These are phyloP conservation scores for Phytophthora cactorum DNA, from an alignment of 352 stramenopile genomes.

Conservation along the genomic window DNA sequence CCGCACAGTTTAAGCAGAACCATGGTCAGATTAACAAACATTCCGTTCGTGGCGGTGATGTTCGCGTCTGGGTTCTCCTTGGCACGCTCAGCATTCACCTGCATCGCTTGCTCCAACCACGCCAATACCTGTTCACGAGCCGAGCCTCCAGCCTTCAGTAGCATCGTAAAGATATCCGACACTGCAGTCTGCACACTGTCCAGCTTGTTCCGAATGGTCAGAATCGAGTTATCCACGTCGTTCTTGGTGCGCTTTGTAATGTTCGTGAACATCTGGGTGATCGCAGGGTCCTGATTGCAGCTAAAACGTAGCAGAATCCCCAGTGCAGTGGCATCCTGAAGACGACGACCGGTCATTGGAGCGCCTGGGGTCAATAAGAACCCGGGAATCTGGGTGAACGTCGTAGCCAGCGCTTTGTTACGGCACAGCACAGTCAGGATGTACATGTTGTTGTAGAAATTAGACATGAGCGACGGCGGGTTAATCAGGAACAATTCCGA, in stretches of 20 bases:
- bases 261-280: conserved; percentile 86
- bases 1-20: conserved; percentile 79
- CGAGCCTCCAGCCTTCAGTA: conserved; percentile 65
- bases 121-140: conserved; percentile 68
- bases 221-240: conserved; percentile 77
- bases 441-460: conserved; percentile 82
- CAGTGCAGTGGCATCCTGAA: conserved; percentile 84
- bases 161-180: conserved; percentile 70
- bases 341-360: conserved; percentile 65
- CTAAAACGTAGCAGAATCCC: conserved; percentile 81
- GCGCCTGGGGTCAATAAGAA: conserved; percentile 68
- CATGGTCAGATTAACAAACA: conserved; percentile 83
- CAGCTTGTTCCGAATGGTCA: conserved; percentile 69
- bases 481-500: conserved; percentile 83
- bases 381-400: conserved; percentile 72
- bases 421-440: conserved; percentile 66
- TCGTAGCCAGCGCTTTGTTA: conserved; percentile 66
- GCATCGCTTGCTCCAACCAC: conserved; percentile 80
- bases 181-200: conserved; percentile 66
- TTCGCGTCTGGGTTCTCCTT: conserved; percentile 83
- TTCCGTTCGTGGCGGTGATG: conserved; percentile 71
- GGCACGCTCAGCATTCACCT: conserved; percentile 73
- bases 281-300: conserved; percentile 66
- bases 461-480: conserved; percentile 75
- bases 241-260: conserved; percentile 86